phyloP scores from a whole-genome alignment of 495 filamentous ascomycete species.

The Cercophora newfieldiana region DNA sequence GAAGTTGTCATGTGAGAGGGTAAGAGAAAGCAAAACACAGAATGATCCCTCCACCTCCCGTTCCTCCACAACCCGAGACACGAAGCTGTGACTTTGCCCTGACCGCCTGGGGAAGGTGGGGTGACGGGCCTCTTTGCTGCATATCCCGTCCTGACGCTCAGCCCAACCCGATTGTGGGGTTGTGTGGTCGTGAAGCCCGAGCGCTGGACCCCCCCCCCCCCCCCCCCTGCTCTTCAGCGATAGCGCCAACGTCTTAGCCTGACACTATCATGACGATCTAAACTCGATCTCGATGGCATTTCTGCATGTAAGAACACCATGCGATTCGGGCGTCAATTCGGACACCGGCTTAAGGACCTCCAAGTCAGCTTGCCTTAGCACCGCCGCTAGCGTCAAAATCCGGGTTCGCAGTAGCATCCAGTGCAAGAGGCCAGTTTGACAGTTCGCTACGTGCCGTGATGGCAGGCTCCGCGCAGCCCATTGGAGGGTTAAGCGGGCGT shows the following conservation, averaged over 20 bases:
- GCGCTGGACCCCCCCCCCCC: too few species aligned
- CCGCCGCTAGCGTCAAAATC: neutral
- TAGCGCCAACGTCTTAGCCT: neutral
- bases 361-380: neutral
- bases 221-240: too few species aligned
- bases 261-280: neutral
- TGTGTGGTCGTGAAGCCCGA: neutral
- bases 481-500: constrained; percentile 15
- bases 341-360: neutral
- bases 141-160: neutral
- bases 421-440: neutral
- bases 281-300: neutral
- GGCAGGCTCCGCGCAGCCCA: neutral
- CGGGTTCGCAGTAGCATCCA: neutral
- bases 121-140: neutral
- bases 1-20: neutral
- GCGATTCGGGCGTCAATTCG: neutral
- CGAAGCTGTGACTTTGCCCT: neutral
- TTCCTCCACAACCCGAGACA: neutral
- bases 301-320: neutral
- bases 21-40: neutral
- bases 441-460: constrained; percentile 7
- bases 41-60: neutral
- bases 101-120: neutral
- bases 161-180: neutral